Percentiles rank a stretch among this genome's conserved stretches.
Evolutionary conservation across 768 basidiomycete genomes (phyloP).

Genomic region (Harrya chromipes): DNA sequence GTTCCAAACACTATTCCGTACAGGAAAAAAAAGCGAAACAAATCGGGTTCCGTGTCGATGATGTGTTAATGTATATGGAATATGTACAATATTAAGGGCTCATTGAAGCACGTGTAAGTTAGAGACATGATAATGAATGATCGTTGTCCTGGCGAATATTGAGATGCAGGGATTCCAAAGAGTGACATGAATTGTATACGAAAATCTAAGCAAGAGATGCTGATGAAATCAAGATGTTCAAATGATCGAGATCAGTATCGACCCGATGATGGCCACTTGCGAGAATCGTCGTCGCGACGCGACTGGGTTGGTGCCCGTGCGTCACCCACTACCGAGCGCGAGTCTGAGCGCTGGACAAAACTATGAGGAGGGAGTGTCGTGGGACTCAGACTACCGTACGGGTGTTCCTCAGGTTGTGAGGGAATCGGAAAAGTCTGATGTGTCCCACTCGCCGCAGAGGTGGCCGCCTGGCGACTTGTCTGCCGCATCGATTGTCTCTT

Average conservation of each 20-base stretch:
- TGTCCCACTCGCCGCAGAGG: slow-evolving; percentile 39
- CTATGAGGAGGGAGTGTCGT: slow-evolving; percentile 29
- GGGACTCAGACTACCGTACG: slow-evolving; percentile 35
- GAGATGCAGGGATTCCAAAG: slow-evolving; percentile 32
- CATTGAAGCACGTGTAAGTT: slow-evolving; percentile 31
- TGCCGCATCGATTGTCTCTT: slow-evolving; percentile 82
- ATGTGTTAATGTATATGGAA: slow-evolving; percentile 30
- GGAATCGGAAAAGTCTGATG: slow-evolving; percentile 51
- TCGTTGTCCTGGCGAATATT: slow-evolving; percentile 34
- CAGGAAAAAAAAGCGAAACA: slow-evolving; percentile 20
- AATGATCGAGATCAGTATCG: slow-evolving; percentile 42
- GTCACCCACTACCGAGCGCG: slow-evolving; percentile 34
- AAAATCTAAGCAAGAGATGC: slow-evolving; percentile 34
- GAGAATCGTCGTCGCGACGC: slow-evolving; percentile 47
- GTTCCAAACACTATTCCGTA: slow-evolving; percentile 23
- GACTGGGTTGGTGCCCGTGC: slow-evolving; percentile 28
- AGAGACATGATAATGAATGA: slow-evolving; percentile 35
- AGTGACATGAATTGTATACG: slow-evolving; percentile 33
- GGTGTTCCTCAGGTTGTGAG: slow-evolving; percentile 31
- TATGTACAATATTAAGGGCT: slow-evolving; percentile 38
- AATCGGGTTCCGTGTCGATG: slow-evolving; percentile 25
- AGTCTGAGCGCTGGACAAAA: slow-evolving; percentile 43
- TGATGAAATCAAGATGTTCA: slow-evolving; percentile 35
- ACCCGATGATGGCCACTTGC: slow-evolving; percentile 46
- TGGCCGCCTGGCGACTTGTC: slow-evolving; percentile 61